Percentiles rank a stretch among this genome's conserved stretches.
Conservation (phyloP, 108 stramenopile genomes). For the Craspedostauros australis region DNA sequence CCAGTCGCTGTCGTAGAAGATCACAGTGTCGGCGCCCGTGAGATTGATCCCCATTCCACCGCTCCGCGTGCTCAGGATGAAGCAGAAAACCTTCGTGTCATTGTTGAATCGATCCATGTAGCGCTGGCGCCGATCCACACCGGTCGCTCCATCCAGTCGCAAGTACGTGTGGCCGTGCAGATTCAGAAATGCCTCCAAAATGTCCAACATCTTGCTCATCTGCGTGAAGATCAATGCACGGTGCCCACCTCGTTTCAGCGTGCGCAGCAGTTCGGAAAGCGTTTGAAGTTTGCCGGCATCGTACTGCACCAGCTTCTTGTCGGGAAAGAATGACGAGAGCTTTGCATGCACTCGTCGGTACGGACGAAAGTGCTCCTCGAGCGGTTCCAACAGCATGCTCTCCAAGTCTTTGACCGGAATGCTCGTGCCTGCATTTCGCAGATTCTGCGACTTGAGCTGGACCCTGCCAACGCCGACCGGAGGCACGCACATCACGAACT, state of each 20-base stretch:
- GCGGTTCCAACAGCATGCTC: slow-evolving; percentile 31
- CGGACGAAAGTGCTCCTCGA: slow-evolving; percentile 43
- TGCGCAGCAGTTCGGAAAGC: slow-evolving; percentile 81
- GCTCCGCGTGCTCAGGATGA: slow-evolving; percentile 93
- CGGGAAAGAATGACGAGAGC: slow-evolving; percentile 85
- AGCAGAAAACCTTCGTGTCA: slow-evolving; percentile 82
- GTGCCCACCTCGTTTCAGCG: slow-evolving; percentile 81
- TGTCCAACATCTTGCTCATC: slow-evolving; percentile 92
- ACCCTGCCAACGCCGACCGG: slow-evolving; percentile 37
- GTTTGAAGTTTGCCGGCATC: slow-evolving; percentile 96
- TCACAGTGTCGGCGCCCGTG: slow-evolving; percentile 94
- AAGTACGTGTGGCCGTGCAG: slow-evolving; percentile 77
- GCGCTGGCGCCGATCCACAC: slow-evolving; percentile 84
- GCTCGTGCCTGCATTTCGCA: background rate
- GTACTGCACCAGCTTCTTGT: slow-evolving; percentile 90
- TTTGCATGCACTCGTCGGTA: slow-evolving; percentile 39
- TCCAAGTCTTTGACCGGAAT: slow-evolving; percentile 2
- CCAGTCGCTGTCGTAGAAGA: slow-evolving; percentile 95
- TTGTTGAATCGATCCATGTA: slow-evolving; percentile 95
- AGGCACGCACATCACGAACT: slow-evolving; percentile 79
- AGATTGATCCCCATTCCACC: slow-evolving; percentile 94
- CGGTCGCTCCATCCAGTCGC: slow-evolving; percentile 85
- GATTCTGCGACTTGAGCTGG: background rate
- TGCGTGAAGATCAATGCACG: slow-evolving; percentile 95
- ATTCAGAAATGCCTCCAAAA: slow-evolving; percentile 89